Base-by-base conservation (phyloP, 805 yeast genomes). In the Metschnikowia shivogae region DNA sequence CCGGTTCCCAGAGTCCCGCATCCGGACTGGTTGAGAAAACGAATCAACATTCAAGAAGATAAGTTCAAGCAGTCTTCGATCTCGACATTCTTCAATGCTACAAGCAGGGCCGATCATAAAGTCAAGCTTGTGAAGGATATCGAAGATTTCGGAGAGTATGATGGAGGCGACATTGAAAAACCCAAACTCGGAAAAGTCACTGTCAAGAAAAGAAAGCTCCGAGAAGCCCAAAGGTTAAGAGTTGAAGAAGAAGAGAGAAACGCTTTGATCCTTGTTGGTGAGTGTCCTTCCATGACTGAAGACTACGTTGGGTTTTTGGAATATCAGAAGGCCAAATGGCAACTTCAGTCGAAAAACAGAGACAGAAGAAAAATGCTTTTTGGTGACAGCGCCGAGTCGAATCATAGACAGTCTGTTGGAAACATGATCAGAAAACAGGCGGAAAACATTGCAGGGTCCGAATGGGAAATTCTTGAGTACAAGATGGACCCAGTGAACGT, bases 1-100 rank as follows among this genome's bases (percentile, higher is more conserved):
- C 99, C 99, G 0, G 97, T 95, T 36, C 97, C 97, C 5, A 73
- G 97, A 54, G 92, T 95, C 6, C 78, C 79, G 4, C 97, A 92
- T 58, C 99, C 99, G 0, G 93, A 84, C 27, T 93, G 99, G 99
- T 71, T 93, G 45, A 77, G 74, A 47, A 82, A 76, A 54, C 77
- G 76, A 47, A 80, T 92, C 43, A 73, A 75, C 2, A 67, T 67
- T 5, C 77, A 72, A 44, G 80, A 80, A 44, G 92, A 87, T 59
- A 79, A 77, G 46, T 73, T 78, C 57, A 86, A 86, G 57, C 98
- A 92, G 63, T 72, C 81, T 2, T 77, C 81, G 0, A 67, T 92
- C 39, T 63, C 74, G 1, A 67, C 67, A 2, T 86, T 86, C 60
- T 84, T 89, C 54, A 55, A 64, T 8, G 67, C 68, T 34, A 61